Percentiles rank a stretch among this genome's conserved stretches.
These are phyloP conservation scores for Collybia sordida DNA, from an alignment of 768 basidiomycete species.

Conservation along the genomic window DNA sequence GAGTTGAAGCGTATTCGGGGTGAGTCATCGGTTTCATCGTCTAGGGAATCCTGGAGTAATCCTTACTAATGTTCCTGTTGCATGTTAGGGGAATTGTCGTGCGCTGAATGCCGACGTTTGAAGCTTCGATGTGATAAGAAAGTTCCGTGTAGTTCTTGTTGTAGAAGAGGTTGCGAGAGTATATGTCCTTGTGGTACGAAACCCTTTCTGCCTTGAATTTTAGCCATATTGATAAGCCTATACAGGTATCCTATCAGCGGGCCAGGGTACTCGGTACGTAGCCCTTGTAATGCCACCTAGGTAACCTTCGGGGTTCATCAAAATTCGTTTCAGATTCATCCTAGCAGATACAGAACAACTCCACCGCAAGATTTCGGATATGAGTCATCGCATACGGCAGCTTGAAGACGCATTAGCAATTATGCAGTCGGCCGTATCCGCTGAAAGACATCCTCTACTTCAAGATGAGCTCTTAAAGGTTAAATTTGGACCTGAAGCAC, in stretches of 20 bases:
- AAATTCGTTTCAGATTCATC: conserved; percentile 46
- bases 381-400: conserved; percentile 68
- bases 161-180: conserved; percentile 58
- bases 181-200: conserved; percentile 60
- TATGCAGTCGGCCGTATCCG: conserved; percentile 55
- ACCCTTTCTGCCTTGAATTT: background rate
- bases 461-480: conserved; percentile 51
- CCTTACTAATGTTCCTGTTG: background rate
- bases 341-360: conserved; percentile 66
- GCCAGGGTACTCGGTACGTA: conserved; percentile 47
- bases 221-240: background rate
- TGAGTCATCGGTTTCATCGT: conserved; percentile 18
- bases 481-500: conserved; percentile 57
- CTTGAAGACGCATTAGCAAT: conserved; percentile 68
- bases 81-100: conserved; percentile 49
- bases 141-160: conserved; percentile 50
- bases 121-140: conserved; percentile 55
- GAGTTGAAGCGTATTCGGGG: conserved; percentile 50
- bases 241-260: conserved; percentile 48
- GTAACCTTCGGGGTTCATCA: background rate
- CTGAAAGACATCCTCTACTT: conserved; percentile 60
- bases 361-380: conserved; percentile 63
- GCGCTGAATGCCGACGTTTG: conserved; percentile 50
- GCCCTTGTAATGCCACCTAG: background rate
- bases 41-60: conserved; percentile 1